phyloP scores from a whole-genome alignment of 2,329 filamentous ascomycete species.

The Colletotrichum sp. region DNA sequence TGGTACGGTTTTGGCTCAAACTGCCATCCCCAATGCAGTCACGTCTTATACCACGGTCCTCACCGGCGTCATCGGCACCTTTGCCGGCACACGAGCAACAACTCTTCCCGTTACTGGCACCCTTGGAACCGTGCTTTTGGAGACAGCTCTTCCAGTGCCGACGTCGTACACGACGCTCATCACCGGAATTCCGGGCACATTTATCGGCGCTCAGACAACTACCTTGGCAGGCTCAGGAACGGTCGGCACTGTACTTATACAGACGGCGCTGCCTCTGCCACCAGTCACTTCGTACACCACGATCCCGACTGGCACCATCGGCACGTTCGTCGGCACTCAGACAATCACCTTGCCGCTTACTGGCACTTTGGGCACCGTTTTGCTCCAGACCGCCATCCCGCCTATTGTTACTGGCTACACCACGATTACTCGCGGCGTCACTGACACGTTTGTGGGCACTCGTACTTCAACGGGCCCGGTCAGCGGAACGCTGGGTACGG shows the following conservation, averaged over 20 bases:
- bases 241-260: neutral
- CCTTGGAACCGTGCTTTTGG: neutral
- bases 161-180: neutral
- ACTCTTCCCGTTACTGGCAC: neutral
- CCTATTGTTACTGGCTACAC: neutral
- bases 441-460: neutral
- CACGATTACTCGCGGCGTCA: neutral
- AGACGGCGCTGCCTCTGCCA: neutral
- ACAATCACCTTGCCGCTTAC: neutral
- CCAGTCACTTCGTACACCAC: slow-evolving; percentile 1
- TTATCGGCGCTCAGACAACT: neutral
- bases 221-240: neutral
- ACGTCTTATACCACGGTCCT: neutral
- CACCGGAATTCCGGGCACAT: neutral
- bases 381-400: neutral
- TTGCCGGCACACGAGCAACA: neutral
- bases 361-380: neutral
- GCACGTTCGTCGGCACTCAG: neutral
- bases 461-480: neutral
- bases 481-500: neutral
- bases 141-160: slow-evolving; percentile 1
- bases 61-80: neutral
- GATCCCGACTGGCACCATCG: neutral
- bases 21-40: neutral
- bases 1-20: neutral